A percentile compares a stretch with the other conserved stretches of the same genome.
Evolutionary conservation across 2,329 filamentous ascomycete species (phyloP).

Genomic region (Lasiodiplodia citricola): DNA sequence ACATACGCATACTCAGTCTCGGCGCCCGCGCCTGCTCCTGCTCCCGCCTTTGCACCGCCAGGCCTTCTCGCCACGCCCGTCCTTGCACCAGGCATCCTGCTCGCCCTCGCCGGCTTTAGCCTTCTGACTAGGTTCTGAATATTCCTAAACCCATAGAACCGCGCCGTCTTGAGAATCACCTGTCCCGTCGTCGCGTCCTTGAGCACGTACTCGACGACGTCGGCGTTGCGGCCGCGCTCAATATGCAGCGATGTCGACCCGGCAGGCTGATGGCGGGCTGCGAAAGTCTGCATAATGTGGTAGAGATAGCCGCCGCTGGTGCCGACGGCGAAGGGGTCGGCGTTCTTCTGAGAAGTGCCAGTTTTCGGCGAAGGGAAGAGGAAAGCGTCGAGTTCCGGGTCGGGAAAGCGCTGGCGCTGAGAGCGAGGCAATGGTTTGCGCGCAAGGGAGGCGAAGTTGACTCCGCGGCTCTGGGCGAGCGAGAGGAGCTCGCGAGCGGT

Average conservation of each 20-base stretch:
- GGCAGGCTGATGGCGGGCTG: conserved; percentile 64
- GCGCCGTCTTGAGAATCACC: conserved; percentile 58
- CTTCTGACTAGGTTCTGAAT: conserved; percentile 97
- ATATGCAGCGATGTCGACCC: conserved; percentile 71
- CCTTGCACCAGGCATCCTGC: conserved; percentile 51
- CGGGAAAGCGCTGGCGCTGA: conserved; percentile 69
- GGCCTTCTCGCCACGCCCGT: conserved; percentile 57
- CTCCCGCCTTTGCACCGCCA: conserved; percentile 70
- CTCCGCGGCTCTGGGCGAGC: conserved; percentile 78
- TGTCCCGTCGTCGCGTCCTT: conserved; percentile 50
- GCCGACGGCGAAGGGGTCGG: conserved; percentile 62
- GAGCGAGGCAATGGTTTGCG: conserved; percentile 57
- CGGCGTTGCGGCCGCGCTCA: conserved; percentile 81
- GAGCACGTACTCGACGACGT: conserved; percentile 86
- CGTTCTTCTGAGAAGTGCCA: conserved; percentile 37
- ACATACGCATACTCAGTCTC: conserved; percentile 82
- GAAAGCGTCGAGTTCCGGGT: conserved; percentile 71
- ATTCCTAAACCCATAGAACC: conserved; percentile 97
- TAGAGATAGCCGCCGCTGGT: conserved; percentile 89
- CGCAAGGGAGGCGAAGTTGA: conserved; percentile 78
- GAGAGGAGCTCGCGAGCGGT: conserved; percentile 94
- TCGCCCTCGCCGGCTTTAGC: conserved; percentile 78
- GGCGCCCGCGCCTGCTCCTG: conserved; percentile 63
- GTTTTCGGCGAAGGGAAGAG: conserved; percentile 66
- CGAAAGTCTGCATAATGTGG: conserved; percentile 79